phyloP scores from a whole-genome alignment of 78 protist genomes.

The Dictyostelium purpureum region DNA sequence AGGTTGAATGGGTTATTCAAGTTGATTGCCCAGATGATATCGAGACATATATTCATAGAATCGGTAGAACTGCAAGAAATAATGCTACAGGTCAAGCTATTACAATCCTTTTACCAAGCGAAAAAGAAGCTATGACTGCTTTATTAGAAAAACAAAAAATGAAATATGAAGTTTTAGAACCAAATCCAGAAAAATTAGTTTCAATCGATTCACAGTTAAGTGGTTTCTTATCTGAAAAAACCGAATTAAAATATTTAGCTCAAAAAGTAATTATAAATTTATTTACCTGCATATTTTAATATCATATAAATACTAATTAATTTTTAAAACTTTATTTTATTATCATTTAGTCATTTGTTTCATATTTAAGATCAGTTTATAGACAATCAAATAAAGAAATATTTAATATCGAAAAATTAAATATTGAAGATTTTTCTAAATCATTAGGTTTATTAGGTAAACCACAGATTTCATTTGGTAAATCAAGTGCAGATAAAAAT shows the following conservation, averaged over 20 bases:
- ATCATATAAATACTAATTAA: not conserved
- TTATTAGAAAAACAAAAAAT: conserved; percentile 70
- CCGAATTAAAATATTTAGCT: conserved; percentile 60
- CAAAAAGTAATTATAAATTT: conserved; percentile 30
- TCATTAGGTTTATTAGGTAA: conserved; percentile 62
- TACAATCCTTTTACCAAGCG: conserved; percentile 45
- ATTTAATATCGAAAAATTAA: conserved; percentile 33
- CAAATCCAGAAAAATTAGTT: conserved; percentile 37
- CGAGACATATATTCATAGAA: conserved; percentile 98
- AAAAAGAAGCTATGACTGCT: conserved; percentile 10
- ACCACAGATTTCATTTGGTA: conserved; percentile 65
- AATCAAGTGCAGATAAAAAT: conserved; percentile 16
- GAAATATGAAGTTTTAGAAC: conserved; percentile 15
- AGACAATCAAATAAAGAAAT: conserved; percentile 45
- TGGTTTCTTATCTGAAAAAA: conserved; percentile 35
- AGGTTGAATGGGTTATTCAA: conserved; percentile 98
- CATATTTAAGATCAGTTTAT: conserved; percentile 60
- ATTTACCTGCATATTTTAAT: not conserved
- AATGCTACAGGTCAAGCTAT: conserved; percentile 55
- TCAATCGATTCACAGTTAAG: not conserved
- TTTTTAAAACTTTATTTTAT: not conserved
- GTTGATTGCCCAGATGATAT: conserved; percentile 97
- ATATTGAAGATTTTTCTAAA: conserved; percentile 21
- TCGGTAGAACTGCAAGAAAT: conserved; percentile 98
- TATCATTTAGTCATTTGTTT: conserved; percentile 34